A percentile compares a stretch with the other conserved stretches of the same genome.
These are phyloP conservation scores for Pelargonium cotyledonis DNA, from an alignment of 441 rosid species.

Conservation along the genomic window DNA sequence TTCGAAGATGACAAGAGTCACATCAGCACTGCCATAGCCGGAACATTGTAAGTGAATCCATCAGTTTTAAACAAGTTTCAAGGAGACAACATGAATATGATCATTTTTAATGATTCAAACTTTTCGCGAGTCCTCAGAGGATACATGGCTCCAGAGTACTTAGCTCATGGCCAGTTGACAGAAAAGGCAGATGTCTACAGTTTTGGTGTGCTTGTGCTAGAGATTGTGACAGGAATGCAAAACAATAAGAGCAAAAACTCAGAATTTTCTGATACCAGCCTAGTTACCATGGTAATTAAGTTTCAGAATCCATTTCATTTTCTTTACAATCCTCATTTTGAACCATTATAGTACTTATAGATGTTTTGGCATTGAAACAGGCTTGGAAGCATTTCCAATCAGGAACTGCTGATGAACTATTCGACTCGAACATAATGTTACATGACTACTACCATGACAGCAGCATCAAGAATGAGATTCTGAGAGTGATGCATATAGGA, in stretches of 20 bases:
- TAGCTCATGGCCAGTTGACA: constrained; percentile 80
- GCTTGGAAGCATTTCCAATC: constrained; percentile 71
- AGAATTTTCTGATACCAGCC: constrained; percentile 53
- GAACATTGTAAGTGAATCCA: constrained; percentile 61
- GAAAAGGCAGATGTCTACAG: constrained; percentile 88
- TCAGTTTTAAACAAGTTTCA: background rate
- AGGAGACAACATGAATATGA: too few species aligned
- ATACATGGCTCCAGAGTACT: constrained; percentile 96
- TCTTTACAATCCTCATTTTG: constrained; percentile 3
- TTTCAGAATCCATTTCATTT: constrained; percentile 1
- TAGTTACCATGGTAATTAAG: constrained; percentile 42
- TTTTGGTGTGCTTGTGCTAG: constrained; percentile 86
- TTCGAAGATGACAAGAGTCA: constrained; percentile 84
- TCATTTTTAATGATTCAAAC: background rate
- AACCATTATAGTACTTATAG: background rate
- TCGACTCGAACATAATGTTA: constrained; percentile 56
- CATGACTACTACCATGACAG: constrained; percentile 32
- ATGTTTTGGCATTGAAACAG: constrained; percentile 29
- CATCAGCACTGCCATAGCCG: constrained; percentile 92
- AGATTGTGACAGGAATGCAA: constrained; percentile 69
- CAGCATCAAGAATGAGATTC: constrained; percentile 41
- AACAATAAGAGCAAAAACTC: constrained; percentile 63
- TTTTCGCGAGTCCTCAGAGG: constrained; percentile 45
- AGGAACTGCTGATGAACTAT: constrained; percentile 58
- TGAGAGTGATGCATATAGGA: constrained; percentile 62